A percentile compares a stretch with the other conserved stretches of the same genome.
Evolutionary conservation across 1,284 basidiomycete species (phyloP).

Genomic region (Apiotrichum porosum): DNA sequence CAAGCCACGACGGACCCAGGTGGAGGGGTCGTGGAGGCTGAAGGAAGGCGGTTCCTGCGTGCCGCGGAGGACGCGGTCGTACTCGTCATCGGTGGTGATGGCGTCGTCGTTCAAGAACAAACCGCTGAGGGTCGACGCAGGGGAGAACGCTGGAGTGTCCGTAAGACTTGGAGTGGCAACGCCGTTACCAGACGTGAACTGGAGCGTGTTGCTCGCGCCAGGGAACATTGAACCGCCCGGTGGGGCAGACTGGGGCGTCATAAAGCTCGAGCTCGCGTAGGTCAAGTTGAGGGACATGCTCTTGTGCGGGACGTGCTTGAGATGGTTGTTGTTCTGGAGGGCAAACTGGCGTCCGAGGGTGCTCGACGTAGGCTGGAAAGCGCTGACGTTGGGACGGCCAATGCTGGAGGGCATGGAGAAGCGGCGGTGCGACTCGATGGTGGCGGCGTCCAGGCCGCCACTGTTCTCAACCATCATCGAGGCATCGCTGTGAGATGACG

Average conservation of each 20-base stretch:
- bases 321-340: no score
- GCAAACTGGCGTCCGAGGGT: no score
- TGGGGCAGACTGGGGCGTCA: not conserved
- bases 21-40: slow-evolving; percentile 12
- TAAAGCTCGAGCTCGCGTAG: not conserved
- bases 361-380: not conserved
- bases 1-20: slow-evolving; percentile 21
- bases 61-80: slow-evolving; percentile 19
- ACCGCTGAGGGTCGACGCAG: not conserved
- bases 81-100: not conserved
- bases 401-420: not conserved
- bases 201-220: not conserved
- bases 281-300: not conserved
- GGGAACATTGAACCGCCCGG: not conserved
- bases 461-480: no score
- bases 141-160: not conserved
- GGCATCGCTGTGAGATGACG: not conserved
- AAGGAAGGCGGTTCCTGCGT: slow-evolving; percentile 16
- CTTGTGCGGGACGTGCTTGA: no score
- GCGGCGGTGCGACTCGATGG: not conserved
- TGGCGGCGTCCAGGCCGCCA: no score
- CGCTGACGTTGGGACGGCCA: not conserved
- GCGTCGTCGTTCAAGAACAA: slow-evolving; percentile 1
- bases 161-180: not conserved
- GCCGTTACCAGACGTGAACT: not conserved